Evolutionary conservation across 202 grass and related monocot species (phyloP), one percentile per base, ranked within the genome.

Genomic region (Zoysia matrella): DNA sequence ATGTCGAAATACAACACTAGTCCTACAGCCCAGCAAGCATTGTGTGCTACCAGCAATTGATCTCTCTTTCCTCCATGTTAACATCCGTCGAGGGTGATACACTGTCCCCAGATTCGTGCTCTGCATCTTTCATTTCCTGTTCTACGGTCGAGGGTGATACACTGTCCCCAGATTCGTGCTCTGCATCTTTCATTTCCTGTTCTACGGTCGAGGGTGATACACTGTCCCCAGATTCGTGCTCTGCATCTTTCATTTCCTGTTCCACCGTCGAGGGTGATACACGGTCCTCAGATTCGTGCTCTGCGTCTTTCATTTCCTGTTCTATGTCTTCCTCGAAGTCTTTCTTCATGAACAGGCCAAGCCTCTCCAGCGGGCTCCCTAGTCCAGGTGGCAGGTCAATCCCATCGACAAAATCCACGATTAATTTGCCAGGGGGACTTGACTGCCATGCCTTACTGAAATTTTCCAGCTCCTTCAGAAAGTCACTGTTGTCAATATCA

Each of bases 261-360:
- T 36, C 30, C 30, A 36, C 30, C 30, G 11, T 70, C 4, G 71
- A 57, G 1, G 65, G 65, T 15, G 77, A 80, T n/a, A 58, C 2
- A 4, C 65, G 69, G 65, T 48, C 65, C 11, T 56, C 41, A 43
- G 46, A 58, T 56, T 14, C 65, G 1, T 56, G 52, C 3, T 54
- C 49, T 5, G 1, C 5, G 5, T 54, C 75, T 66, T 55, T 83
- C 60, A 90, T 74, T 57, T 77, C 79, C 47, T 73, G 71, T 60
- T 90, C 83, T 0, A 88, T 79, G 11, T 89, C 89, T 7, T 97
- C 91, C 7, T 87, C 66, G 1, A 85, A 40, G 48, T 92, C 94
- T 56, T 90, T 56, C 88, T 94, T 97, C 78, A 92, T 90, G 72
- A 94, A 97, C 44, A 97, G 88, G 36, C 92, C 94, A 12, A 92